phyloP scores from a whole-genome alignment of 192 early-diverging fungal genomes.

The Diversispora eburnea region DNA sequence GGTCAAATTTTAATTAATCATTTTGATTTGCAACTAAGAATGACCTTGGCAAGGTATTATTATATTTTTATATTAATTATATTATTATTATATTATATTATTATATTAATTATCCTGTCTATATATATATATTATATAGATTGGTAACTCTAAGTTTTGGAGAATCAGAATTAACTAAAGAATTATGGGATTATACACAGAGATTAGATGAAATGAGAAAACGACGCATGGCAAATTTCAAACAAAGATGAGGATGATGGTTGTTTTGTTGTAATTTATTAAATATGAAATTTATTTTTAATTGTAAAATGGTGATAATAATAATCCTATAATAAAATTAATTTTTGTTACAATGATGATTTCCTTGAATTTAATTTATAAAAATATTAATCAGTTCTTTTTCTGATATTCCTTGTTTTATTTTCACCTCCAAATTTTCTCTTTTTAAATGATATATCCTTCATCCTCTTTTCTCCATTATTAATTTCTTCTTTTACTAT shows the following conservation, averaged over 20 bases:
- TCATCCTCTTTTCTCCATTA: background rate
- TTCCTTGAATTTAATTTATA: background rate
- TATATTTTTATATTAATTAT: background rate
- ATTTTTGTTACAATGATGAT: too few species aligned
- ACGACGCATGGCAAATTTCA: background rate
- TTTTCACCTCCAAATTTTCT: constrained; percentile 36
- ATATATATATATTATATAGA: constrained; percentile 20
- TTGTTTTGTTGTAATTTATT: too few species aligned
- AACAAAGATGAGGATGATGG: too few species aligned
- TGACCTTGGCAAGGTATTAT: constrained; percentile 41
- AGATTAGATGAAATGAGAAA: constrained; percentile 33
- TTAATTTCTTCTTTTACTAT: constrained; percentile 23
- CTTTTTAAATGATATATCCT: constrained; percentile 47
- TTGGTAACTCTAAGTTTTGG: constrained; percentile 42
- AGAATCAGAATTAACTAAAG: constrained; percentile 32
- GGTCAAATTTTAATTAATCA: constrained; percentile 31
- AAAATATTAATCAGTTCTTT: constrained; percentile 14
- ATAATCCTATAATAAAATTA: too few species aligned
- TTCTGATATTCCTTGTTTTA: constrained; percentile 42
- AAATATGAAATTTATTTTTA: too few species aligned
- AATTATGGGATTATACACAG: constrained; percentile 38
- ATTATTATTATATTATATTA: background rate
- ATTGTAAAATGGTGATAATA: too few species aligned
- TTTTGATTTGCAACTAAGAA: constrained; percentile 39
- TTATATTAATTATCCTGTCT: background rate